These are phyloP conservation scores for Nitzschia inconspicua DNA, from an alignment of 108 stramenopile genomes.

Conservation along the genomic window DNA sequence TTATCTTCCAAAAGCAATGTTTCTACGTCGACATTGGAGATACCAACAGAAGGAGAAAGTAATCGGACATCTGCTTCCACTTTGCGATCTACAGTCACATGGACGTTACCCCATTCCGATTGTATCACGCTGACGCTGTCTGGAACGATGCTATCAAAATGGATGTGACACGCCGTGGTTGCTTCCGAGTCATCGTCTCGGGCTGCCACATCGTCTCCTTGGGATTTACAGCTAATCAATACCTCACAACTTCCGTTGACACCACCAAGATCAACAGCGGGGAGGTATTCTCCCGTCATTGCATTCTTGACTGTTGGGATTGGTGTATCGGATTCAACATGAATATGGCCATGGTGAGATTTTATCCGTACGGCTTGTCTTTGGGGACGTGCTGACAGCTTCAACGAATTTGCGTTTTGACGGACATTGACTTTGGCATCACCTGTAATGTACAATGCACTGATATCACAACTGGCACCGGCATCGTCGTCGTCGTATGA, in stretches of 20 bases:
- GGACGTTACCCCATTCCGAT: constrained; percentile 33
- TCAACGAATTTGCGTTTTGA: constrained; percentile 1
- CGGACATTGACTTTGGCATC: constrained; percentile 22
- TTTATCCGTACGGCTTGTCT: constrained; percentile 63
- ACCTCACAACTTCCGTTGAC: constrained; percentile 87
- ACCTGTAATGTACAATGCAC: constrained; percentile 67
- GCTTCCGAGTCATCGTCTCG: constrained; percentile 10
- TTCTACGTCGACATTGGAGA: constrained; percentile 14
- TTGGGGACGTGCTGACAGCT: background rate
- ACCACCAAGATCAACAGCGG: constrained; percentile 75
- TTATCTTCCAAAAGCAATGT: constrained; percentile 46
- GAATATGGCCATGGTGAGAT: constrained; percentile 69
- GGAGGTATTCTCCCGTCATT: constrained; percentile 23
- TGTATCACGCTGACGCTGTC: constrained; percentile 66
- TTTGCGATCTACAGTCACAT: constrained; percentile 81
- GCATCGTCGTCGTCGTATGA: constrained; percentile 68
- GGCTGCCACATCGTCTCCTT: background rate
- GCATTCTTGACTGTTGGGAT: constrained; percentile 19
- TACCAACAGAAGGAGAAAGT: constrained; percentile 21
- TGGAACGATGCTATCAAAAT: constrained; percentile 75
- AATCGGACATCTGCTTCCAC: constrained; percentile 75
- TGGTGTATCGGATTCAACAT: constrained; percentile 18
- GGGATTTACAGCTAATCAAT: background rate
- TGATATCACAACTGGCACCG: constrained; percentile 70
- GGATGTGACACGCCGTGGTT: constrained; percentile 43